phyloP scores from a whole-genome alignment of 106 monocot species.

The Iris macrosiphon region DNA sequence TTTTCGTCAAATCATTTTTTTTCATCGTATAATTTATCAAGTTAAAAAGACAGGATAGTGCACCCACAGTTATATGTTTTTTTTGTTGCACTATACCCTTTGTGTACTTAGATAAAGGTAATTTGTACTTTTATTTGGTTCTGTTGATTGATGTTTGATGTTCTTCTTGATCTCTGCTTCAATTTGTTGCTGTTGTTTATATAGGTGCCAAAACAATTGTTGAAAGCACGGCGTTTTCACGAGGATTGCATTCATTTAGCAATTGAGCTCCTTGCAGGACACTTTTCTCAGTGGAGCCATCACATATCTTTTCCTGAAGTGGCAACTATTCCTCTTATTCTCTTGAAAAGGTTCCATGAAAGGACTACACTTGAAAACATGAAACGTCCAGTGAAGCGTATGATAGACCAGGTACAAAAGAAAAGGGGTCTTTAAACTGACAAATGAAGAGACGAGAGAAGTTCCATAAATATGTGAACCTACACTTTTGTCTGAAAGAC shows the following conservation, averaged over 20 bases:
- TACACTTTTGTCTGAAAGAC: background rate
- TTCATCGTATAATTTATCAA: too few relatives aligned
- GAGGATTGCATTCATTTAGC: slow-evolving; percentile 64
- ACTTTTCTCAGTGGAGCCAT: slow-evolving; percentile 85
- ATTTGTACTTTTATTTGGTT: too few relatives aligned
- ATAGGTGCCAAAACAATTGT: slow-evolving; percentile 65
- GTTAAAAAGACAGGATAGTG: too few relatives aligned
- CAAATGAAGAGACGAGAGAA: too few relatives aligned
- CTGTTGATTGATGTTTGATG: too few relatives aligned
- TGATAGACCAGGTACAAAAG: slow-evolving; percentile 80
- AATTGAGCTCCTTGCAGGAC: slow-evolving; percentile 56
- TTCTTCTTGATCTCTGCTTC: too few relatives aligned
- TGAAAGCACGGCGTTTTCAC: slow-evolving; percentile 57
- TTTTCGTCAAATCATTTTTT: too few relatives aligned
- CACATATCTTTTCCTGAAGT: slow-evolving; percentile 91
- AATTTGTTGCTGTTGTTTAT: background rate
- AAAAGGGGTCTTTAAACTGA: too few relatives aligned
- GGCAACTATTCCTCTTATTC: slow-evolving; percentile 64
- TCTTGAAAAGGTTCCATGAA: slow-evolving; percentile 67
- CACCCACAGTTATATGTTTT: too few relatives aligned
- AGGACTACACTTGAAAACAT: slow-evolving; percentile 40
- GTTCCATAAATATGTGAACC: background rate
- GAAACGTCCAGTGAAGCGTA: slow-evolving; percentile 52
- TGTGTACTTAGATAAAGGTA: too few relatives aligned
- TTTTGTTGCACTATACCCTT: too few relatives aligned